Percentiles rank a stretch among this genome's conserved stretches.
Conservation (phyloP, 2,329 filamentous ascomycete species). For the Cylindrodendrum hubeiense region DNA sequence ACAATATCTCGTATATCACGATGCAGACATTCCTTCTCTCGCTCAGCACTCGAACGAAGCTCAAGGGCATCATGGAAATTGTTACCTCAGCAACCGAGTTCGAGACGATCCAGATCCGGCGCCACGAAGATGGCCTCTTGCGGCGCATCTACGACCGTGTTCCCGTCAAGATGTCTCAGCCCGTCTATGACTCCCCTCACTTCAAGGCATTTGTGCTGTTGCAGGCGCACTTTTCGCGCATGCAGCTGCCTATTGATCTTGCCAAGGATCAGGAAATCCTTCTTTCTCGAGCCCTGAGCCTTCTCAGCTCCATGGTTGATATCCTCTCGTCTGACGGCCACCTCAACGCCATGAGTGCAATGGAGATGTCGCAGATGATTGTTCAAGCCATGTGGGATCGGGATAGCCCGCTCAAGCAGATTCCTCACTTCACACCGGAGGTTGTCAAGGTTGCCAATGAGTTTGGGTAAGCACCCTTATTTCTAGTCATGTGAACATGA, state of each 20-base stretch:
- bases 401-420: slow-evolving; percentile 96
- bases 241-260: slow-evolving; percentile 95
- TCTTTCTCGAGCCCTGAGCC: slow-evolving; percentile 84
- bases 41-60: slow-evolving; percentile 87
- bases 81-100: slow-evolving; percentile 97
- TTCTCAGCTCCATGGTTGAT: slow-evolving; percentile 93
- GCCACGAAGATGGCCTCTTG: slow-evolving; percentile 90
- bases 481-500: not conserved
- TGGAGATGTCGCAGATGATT: slow-evolving; percentile 99
- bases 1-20: slow-evolving; percentile 99
- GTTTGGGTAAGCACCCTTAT: slow-evolving; percentile 70
- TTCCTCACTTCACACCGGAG: slow-evolving; percentile 90
- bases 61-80: slow-evolving; percentile 97
- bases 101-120: slow-evolving; percentile 91
- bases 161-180: slow-evolving; percentile 93
- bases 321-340: slow-evolving; percentile 96
- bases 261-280: slow-evolving; percentile 96
- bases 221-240: slow-evolving; percentile 96
- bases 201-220: slow-evolving; percentile 99
- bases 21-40: slow-evolving; percentile 99
- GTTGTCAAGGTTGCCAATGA: slow-evolving; percentile 86
- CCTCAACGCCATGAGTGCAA: slow-evolving; percentile 96
- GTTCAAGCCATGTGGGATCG: slow-evolving; percentile 99
- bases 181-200: slow-evolving; percentile 90
- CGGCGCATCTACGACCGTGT: slow-evolving; percentile 94